A percentile compares a stretch with the other conserved stretches of the same genome.
These are phyloP conservation scores for Ophiostoma quercus DNA, from an alignment of 2,329 filamentous ascomycete genomes.

Conservation along the genomic window DNA sequence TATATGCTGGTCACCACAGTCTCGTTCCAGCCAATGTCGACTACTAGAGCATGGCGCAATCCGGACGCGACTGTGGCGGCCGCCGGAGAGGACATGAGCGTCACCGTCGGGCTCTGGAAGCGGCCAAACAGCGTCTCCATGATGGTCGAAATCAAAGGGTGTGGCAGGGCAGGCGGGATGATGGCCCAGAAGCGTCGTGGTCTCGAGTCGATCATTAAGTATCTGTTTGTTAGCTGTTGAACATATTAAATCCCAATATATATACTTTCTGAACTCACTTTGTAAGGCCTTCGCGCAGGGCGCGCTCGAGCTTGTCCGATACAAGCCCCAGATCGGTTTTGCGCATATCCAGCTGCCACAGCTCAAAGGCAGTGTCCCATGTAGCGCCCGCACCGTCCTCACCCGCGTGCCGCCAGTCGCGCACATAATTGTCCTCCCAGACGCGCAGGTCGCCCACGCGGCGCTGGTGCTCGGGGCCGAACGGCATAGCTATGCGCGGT, in stretches of 20 bases:
- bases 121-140: slow-evolving; percentile 74
- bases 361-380: slow-evolving; percentile 63
- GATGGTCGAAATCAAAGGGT: slow-evolving; percentile 45
- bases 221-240: slow-evolving; percentile 38
- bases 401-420: slow-evolving; percentile 41
- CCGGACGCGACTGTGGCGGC: slow-evolving; percentile 74
- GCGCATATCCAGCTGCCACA: slow-evolving; percentile 74
- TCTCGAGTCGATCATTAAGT: slow-evolving; percentile 67
- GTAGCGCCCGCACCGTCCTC: slow-evolving; percentile 33
- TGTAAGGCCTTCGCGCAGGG: slow-evolving; percentile 64
- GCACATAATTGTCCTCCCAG: slow-evolving; percentile 54
- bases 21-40: slow-evolving; percentile 92
- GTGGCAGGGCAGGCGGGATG: slow-evolving; percentile 43
- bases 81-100: slow-evolving; percentile 70
- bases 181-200: slow-evolving; percentile 69
- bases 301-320: slow-evolving; percentile 79
- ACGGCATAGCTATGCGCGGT: slow-evolving; percentile 66
- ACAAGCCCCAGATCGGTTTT: slow-evolving; percentile 71
- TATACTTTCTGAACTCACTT: slow-evolving; percentile 53
- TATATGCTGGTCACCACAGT: slow-evolving; percentile 81
- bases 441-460: slow-evolving; percentile 75
- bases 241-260: slow-evolving; percentile 30
- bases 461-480: slow-evolving; percentile 69
- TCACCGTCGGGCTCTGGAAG: slow-evolving; percentile 75
- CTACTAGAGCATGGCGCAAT: slow-evolving; percentile 74